These are phyloP conservation scores for Chrysoporthe cubensis DNA, from an alignment of 2,329 filamentous ascomycete species.

Conservation along the genomic window DNA sequence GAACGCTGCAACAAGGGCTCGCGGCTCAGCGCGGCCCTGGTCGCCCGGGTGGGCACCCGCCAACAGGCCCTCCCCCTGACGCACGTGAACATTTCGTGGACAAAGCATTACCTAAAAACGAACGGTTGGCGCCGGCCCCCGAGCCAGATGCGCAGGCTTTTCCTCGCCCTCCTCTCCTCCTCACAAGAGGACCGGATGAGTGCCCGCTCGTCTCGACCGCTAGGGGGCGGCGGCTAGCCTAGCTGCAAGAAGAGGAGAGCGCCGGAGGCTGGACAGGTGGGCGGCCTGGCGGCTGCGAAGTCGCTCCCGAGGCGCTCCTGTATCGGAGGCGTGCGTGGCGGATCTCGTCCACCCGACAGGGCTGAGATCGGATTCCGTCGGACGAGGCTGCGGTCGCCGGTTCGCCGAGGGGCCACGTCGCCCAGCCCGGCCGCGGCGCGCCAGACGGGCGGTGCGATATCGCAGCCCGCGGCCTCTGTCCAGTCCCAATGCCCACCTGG, in stretches of 20 bases:
- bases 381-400: slow-evolving; percentile 25
- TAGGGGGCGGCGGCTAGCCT: background rate
- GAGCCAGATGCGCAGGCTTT: background rate
- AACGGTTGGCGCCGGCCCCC: slow-evolving; percentile 21
- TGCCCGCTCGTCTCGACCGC: background rate
- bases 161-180: background rate
- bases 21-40: slow-evolving; percentile 5
- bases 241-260: background rate
- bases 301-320: slow-evolving; percentile 19
- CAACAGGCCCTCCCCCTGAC: slow-evolving; percentile 19
- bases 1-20: slow-evolving; percentile 1
- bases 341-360: background rate
- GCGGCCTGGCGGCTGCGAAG: slow-evolving; percentile 3
- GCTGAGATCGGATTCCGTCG: slow-evolving; percentile 16
- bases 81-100: slow-evolving; percentile 23
- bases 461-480: slow-evolving; percentile 11
- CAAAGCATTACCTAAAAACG: slow-evolving; percentile 27
- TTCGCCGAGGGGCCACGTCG: slow-evolving; percentile 6
- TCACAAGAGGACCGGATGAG: background rate
- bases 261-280: background rate
- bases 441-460: slow-evolving; percentile 20
- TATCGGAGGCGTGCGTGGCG: slow-evolving; percentile 23
- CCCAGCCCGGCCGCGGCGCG: background rate
- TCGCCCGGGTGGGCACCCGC: background rate
- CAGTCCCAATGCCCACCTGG: background rate